Base-by-base conservation (phyloP, 768 basidiomycete genomes). In the Calocera viscosa region DNA sequence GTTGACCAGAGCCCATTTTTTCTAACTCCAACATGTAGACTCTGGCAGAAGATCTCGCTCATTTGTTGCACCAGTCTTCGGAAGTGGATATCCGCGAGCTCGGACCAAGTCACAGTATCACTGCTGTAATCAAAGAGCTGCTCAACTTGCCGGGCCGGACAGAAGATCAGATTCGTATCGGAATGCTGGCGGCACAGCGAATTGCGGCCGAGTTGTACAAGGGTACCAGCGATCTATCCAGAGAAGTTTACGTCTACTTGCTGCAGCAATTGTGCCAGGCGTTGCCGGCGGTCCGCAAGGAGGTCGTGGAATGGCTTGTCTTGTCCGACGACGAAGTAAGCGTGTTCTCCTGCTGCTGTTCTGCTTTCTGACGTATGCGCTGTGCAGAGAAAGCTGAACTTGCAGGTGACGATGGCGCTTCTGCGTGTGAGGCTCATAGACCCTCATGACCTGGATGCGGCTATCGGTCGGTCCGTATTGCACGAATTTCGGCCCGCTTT, bases 301-400 rank as follows among this genome's bases (percentile, higher is more conserved):
- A 99, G 77, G 96, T 95, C 5, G 89, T 94, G 64, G 90, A 90
- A 1, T 99, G 96, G 96, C 80, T 99, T 63, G 78, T 97, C 49
- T 96, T 93, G 74, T 91, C 96, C 2, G 94, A 98, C 74, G 96
- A 99, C 74, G 91, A 94, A 79, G 93, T 94, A 66, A 66, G 85
- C 3, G 12, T 49, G n/a, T 19, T 38, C 1, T 28, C 65, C 30
- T 47, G 63, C 39, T 38, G 49, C 40, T 30, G 68, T 0, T 65
- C 30, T n/a, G n/a, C n/a, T 71, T 40, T 70, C 53, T 47, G 65
- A 34, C 67, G 71, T 22, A 72, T 30, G 22, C 40, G 63, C 35
- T 69, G 70, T 64, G 8, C 71, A 94, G 91, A 91, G 96, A 72
- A 99, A 99, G 78, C 89, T 90, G 78, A 97, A 97, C 73, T 87